phyloP scores from a whole-genome alignment of 768 basidiomycete genomes.

The Boletus insuetus region DNA sequence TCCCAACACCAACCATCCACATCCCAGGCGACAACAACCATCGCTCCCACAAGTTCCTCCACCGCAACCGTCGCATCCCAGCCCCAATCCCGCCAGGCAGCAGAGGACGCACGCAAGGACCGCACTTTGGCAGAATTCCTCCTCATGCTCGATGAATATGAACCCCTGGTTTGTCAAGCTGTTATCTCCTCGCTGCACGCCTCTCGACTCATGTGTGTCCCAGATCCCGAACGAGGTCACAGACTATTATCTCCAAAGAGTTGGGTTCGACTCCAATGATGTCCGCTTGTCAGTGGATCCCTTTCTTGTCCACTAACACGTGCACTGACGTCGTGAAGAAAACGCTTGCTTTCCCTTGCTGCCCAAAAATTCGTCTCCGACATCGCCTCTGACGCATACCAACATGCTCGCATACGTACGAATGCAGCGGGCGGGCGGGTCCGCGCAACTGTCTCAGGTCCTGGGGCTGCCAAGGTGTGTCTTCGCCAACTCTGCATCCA shows the following conservation, averaged over 20 bases:
- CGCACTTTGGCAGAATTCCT: conserved; percentile 90
- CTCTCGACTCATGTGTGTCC: neutral
- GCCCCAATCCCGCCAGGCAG: conserved; percentile 61
- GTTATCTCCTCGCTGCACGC: neutral
- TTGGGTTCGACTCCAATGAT: conserved; percentile 95
- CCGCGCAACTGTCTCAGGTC: conserved; percentile 52
- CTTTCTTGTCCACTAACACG: conserved; percentile 1
- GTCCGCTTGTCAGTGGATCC: conserved; percentile 69
- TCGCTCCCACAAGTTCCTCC: conserved; percentile 19
- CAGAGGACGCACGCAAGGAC: conserved; percentile 85
- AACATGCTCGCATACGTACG: conserved; percentile 94
- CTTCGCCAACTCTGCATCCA: neutral
- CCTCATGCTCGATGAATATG: conserved; percentile 95
- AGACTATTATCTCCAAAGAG: conserved; percentile 93
- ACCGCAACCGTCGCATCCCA: conserved; percentile 18
- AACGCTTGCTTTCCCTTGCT: conserved; percentile 90
- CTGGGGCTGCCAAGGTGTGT: conserved; percentile 63
- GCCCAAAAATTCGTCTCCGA: conserved; percentile 98
- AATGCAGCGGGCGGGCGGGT: conserved; percentile 77
- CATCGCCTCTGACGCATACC: conserved; percentile 94
- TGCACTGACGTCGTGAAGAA: conserved; percentile 45
- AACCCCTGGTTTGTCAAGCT: conserved; percentile 72
- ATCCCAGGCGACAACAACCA: conserved; percentile 15
- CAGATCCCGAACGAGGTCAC: conserved; percentile 98
- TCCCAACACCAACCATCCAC: conserved; percentile 22